phyloP scores from a whole-genome alignment of 768 basidiomycete species.

The Leccinum obscurum region DNA sequence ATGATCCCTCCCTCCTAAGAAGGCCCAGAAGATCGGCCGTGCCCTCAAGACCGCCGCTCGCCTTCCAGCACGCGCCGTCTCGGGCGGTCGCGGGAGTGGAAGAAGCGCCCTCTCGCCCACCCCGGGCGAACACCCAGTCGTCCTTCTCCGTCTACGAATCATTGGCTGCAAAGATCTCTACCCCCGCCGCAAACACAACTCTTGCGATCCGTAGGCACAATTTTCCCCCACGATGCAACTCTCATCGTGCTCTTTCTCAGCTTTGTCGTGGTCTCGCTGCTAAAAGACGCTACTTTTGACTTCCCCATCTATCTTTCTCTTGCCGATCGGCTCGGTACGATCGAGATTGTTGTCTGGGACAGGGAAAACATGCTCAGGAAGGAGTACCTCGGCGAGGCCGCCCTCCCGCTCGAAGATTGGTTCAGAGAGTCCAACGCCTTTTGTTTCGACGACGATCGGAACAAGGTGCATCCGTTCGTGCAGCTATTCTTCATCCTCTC shows the following conservation, averaged over 20 bases:
- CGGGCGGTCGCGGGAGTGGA: conserved; percentile 40
- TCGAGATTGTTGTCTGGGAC: conserved; percentile 93
- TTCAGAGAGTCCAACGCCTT: conserved; percentile 48
- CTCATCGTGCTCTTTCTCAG: conserved; percentile 35
- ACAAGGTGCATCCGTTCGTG: conserved; percentile 52
- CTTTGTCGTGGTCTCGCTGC: conserved; percentile 67
- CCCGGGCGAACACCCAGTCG: conserved; percentile 65
- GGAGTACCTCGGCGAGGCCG: conserved; percentile 93
- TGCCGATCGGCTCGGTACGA: conserved; percentile 65
- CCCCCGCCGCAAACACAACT: conserved; percentile 65
- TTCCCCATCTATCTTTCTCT: conserved; percentile 82
- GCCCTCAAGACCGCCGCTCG: conserved; percentile 61
- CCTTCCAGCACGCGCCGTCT: conserved; percentile 46
- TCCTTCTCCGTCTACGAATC: conserved; percentile 67
- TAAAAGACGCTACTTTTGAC: conserved; percentile 83
- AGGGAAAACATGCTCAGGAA: conserved; percentile 80
- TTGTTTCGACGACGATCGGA: conserved; percentile 61
- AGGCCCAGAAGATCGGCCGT: conserved; percentile 53
- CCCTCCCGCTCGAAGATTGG: conserved; percentile 80
- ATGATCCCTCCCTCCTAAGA: conserved; percentile 38
- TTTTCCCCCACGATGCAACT: neutral
- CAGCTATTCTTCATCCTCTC: neutral
- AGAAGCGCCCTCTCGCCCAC: conserved; percentile 42
- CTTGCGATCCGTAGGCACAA: conserved; percentile 70
- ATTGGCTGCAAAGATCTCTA: conserved; percentile 60